Evolutionary conservation across 192 early-diverging fungal species (phyloP), one percentile per base, ranked within the genome.

Genomic region (Coemansia sp.): DNA sequence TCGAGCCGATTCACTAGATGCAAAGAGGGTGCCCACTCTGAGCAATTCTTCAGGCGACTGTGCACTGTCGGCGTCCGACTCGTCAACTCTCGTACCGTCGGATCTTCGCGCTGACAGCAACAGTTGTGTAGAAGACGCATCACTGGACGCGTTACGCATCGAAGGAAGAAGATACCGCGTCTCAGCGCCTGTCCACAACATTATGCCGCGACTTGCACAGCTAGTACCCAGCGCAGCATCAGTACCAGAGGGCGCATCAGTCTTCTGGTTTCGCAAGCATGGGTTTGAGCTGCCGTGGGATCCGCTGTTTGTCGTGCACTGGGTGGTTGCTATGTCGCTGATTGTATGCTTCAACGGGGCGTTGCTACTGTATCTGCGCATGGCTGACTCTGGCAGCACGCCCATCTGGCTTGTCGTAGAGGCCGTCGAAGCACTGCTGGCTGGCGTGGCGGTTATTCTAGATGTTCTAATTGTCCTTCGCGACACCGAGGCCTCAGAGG

Each of bases 211-310:
- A 12, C 34, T 34, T 3, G 54, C 48, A 9, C 60, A 62, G 53
- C 42, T 62, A 15, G 60, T 70, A 17, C 64, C 74, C 8, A 48
- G 56, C 18, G 58, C 74, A 1, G 29, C 62, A n/a, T 76, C 74
- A 5, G 68, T 74, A 5, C 76, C 76, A 21, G 34, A 43, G 21
- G 72, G 63, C 11, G 71, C 71, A 7, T 59, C 63, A 26, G 56
- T 72, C 9, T 63, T 65, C 21, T 82, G 81, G 81, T 39, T 68
- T 3, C 75, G 81, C 14, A 53, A 53, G 24, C 67, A 74, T n/a
- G 81, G 71, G 44, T 68, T 82, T 37, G 60, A 71, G 33, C 29
- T 57, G 42, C 81, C 81, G 27, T 78, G 62, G 67, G 75, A 82
- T 41, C 81, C 68, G 7, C 62, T 71, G 62, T 71, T 74, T 62